Base-by-base conservation (phyloP, 2,329 filamentous ascomycete species). In the Alternaria sp. region DNA sequence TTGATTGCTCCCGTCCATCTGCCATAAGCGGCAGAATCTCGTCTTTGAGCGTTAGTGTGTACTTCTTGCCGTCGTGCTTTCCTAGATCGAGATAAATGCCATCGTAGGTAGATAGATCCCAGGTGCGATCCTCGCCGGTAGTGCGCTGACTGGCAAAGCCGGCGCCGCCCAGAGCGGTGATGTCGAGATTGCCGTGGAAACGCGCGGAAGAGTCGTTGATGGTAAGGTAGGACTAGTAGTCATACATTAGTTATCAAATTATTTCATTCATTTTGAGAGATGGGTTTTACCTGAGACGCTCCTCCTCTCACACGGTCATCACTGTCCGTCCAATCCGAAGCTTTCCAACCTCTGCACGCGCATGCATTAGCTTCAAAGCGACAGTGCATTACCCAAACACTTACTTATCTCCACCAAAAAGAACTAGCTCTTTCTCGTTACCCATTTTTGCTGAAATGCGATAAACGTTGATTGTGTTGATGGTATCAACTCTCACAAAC, bases 71-170 rank as follows among this genome's bases (percentile, higher is more conserved):
- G 73, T 92, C 90, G 17, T 84, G 82, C 49, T 83, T 77, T 7
- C 74, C 77, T 6, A 91, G 74, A 43, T 82, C 74, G 5, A 93
- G 68, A 66, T 84, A 77, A 23, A 93, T 79, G 3, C 91, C 91
- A 49, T 88, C 84, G 69, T 89, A 91, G 11, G 70, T 73, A 1
- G 85, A 86, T 8, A 96, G 80, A 71, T 96, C 86, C 86, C 90
- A 91, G 23, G 81, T 80, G 13, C 84, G 79, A 43, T 85, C 81
- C 8, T 88, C 87, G 43, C 79, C 79, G 4, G 83, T 85, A 5
- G 90, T 93, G 50, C 90, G 87, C 76, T 95, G 93, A 5, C 90
- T 92, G 10, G 92, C 92, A 75, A 96, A 96, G 6, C 93, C 93
- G 1, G 93, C 92, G 28, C 91, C 92, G 25, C 92, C 92, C 0